These are phyloP conservation scores for Lavandula angustifolia DNA, from an alignment of 257 asterid species.

Conservation along the genomic window DNA sequence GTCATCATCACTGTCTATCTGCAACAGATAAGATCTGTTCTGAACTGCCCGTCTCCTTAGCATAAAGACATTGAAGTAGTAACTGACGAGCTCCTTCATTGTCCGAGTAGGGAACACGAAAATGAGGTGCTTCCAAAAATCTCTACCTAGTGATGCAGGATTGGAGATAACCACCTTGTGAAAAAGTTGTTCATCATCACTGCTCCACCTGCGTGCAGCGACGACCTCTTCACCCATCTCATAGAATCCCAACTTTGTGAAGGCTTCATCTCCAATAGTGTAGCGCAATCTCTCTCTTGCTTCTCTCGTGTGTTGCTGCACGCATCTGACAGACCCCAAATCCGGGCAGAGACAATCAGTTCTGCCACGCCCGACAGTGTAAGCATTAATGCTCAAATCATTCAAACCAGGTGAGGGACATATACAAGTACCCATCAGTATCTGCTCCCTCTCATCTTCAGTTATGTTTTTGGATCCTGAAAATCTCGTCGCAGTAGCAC, in stretches of 20 bases:
- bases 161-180: slow-evolving; percentile 56
- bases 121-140: slow-evolving; percentile 64
- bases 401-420: slow-evolving; percentile 36
- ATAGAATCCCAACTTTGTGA: slow-evolving; percentile 53
- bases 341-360: slow-evolving; percentile 53
- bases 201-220: slow-evolving; percentile 48
- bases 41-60: slow-evolving; percentile 63
- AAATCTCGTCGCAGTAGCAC: slow-evolving; percentile 22
- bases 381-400: slow-evolving; percentile 25
- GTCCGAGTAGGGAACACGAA: slow-evolving; percentile 52
- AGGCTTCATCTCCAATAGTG: slow-evolving; percentile 50
- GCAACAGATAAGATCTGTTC: slow-evolving; percentile 53
- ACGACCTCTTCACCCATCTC: slow-evolving; percentile 76
- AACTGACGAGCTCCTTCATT: slow-evolving; percentile 61
- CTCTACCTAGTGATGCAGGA: slow-evolving; percentile 47
- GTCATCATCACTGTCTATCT: slow-evolving; percentile 75
- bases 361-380: slow-evolving; percentile 47
- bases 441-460: slow-evolving; percentile 33
- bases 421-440: slow-evolving; percentile 45
- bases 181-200: slow-evolving; percentile 54
- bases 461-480: slow-evolving; percentile 18
- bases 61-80: slow-evolving; percentile 78
- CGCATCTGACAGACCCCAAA: slow-evolving; percentile 68
- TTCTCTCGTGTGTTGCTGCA: slow-evolving; percentile 54
- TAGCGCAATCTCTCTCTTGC: slow-evolving; percentile 54